Evolutionary conservation across 2,329 filamentous ascomycete species (phyloP).

Genomic region (Calycina herbarum): DNA sequence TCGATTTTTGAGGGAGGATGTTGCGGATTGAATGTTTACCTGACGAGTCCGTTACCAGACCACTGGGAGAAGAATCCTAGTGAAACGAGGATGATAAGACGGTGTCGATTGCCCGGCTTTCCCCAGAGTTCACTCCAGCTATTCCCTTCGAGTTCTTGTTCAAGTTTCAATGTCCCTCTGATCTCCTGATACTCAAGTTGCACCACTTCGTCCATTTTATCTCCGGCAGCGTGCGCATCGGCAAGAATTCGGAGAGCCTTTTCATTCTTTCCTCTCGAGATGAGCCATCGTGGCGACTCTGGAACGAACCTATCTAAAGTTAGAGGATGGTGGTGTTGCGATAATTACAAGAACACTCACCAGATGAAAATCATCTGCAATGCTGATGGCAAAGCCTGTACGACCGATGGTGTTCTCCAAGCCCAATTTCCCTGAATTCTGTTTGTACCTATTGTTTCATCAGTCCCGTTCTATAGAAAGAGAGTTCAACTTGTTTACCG

Average conservation of each 20-base stretch:
- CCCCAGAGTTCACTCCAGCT: constrained; percentile 48
- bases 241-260: constrained; percentile 50
- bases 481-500: constrained; percentile 32
- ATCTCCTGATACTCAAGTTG: constrained; percentile 46
- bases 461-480: background rate
- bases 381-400: constrained; percentile 36
- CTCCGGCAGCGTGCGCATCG: constrained; percentile 46
- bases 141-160: constrained; percentile 47
- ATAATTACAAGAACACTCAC: constrained; percentile 15
- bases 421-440: constrained; percentile 37
- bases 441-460: constrained; percentile 38
- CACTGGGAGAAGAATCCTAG: constrained; percentile 59
- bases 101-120: constrained; percentile 54
- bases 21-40: constrained; percentile 7
- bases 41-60: constrained; percentile 53
- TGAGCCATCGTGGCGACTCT: constrained; percentile 44
- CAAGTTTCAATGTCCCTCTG: constrained; percentile 44
- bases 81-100: constrained; percentile 52
- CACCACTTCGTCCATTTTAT: constrained; percentile 42
- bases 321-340: constrained; percentile 19
- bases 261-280: constrained; percentile 49
- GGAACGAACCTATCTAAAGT: constrained; percentile 37
- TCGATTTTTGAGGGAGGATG: background rate
- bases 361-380: constrained; percentile 33
- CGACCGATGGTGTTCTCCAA: constrained; percentile 39